These are phyloP conservation scores for Spathaspora jeffriesii DNA, from an alignment of 1,139 yeast species.

Conservation along the genomic window DNA sequence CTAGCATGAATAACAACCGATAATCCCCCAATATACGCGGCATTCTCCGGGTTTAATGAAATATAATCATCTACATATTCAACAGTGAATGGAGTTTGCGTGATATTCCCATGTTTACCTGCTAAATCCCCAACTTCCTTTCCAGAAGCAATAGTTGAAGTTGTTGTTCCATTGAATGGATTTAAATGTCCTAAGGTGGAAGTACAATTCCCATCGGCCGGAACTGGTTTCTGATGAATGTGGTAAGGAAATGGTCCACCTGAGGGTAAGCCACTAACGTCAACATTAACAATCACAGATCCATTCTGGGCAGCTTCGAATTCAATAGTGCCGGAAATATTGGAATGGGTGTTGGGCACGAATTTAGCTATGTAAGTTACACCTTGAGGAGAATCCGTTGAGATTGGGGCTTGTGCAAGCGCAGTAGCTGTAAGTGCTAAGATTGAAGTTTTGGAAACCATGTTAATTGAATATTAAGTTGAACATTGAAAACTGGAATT, in stretches of 20 bases:
- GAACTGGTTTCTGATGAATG: conserved; percentile 52
- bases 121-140: conserved; percentile 66
- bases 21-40: conserved; percentile 51
- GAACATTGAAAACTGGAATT: too few species aligned
- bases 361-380: conserved; percentile 60
- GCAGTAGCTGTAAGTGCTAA: conserved; percentile 6
- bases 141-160: conserved; percentile 44
- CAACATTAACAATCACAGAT: conserved; percentile 58
- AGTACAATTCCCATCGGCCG: conserved; percentile 46
- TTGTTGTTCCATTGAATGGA: conserved; percentile 48
- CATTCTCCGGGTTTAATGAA: conserved; percentile 47
- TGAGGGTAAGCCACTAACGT: conserved; percentile 56
- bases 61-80: conserved; percentile 54
- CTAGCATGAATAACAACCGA: conserved; percentile 55
- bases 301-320: conserved; percentile 48
- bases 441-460: conserved; percentile 1
- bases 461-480: too few species aligned
- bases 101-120: conserved; percentile 63
- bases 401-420: conserved; percentile 41
- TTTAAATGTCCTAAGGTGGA: conserved; percentile 53
- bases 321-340: conserved; percentile 50
- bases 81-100: conserved; percentile 55
- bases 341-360: conserved; percentile 43
- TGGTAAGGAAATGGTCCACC: conserved; percentile 66
- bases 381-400: conserved; percentile 41